These are phyloP conservation scores for Brassica rapa DNA, from an alignment of 345 rosid species.

Conservation along the genomic window DNA sequence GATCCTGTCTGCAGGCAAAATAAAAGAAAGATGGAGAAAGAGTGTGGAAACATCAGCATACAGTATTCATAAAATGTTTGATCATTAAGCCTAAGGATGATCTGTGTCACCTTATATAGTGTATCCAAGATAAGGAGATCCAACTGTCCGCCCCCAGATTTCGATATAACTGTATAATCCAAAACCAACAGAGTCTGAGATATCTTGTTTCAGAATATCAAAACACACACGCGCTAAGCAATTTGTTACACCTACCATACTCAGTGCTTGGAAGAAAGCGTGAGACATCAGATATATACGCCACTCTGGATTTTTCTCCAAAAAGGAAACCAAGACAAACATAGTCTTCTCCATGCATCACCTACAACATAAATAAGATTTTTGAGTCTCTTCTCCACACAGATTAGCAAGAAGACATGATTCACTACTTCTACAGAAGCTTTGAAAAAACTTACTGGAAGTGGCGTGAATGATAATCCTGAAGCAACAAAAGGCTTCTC, in stretches of 20 bases:
- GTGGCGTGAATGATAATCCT: conserved; percentile 68
- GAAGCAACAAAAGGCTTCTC: conserved; percentile 86
- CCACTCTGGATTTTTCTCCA: conserved; percentile 79
- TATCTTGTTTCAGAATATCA: neutral
- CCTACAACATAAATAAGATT: conserved; percentile 48
- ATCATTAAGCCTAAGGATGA: neutral
- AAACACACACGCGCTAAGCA: neutral
- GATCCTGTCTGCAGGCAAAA: conserved; percentile 63
- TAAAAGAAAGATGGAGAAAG: neutral
- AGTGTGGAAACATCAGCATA: neutral
- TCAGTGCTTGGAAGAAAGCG: conserved; percentile 80
- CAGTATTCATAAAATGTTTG: neutral
- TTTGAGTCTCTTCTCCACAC: conserved; percentile 16
- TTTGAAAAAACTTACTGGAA: conserved; percentile 67
- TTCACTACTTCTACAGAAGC: conserved; percentile 21
- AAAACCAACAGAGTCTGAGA: neutral
- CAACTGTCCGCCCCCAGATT: conserved; percentile 78
- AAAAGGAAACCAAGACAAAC: conserved; percentile 87
- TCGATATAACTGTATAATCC: conserved; percentile 67
- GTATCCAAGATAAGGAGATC: conserved; percentile 95
- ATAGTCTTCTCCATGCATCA: conserved; percentile 99
- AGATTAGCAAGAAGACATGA: neutral
- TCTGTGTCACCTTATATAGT: conserved; percentile 63
- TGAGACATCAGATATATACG: conserved; percentile 94
- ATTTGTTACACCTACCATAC: conserved; percentile 52